Percentiles rank a stretch among this genome's conserved stretches.
Conservation (phyloP, 257 asterid species). For the Pogostemon cablin region DNA sequence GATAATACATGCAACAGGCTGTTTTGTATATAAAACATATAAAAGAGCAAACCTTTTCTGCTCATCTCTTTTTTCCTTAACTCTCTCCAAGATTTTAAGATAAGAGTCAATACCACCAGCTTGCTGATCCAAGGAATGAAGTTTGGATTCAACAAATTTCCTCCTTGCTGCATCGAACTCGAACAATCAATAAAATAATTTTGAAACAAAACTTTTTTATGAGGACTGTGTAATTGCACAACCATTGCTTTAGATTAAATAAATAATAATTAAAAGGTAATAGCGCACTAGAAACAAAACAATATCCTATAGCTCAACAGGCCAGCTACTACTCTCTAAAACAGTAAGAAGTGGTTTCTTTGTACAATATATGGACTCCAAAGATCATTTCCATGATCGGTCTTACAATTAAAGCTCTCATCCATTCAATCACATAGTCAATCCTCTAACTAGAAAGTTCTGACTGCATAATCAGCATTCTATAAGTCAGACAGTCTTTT, state of each 20-base stretch:
- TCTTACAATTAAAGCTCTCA: background rate
- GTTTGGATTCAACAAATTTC: slow-evolving; percentile 75
- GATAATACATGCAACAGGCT: slow-evolving; percentile 16
- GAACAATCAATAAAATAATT: slow-evolving; percentile 25
- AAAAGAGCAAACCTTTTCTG: slow-evolving; percentile 59
- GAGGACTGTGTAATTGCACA: slow-evolving; percentile 20
- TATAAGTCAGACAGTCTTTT: background rate
- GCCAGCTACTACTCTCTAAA: slow-evolving; percentile 13
- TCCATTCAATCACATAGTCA: slow-evolving; percentile 10
- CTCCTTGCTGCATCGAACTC: slow-evolving; percentile 66
- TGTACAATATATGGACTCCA: background rate
- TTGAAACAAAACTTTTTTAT: slow-evolving; percentile 10
- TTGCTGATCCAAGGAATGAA: slow-evolving; percentile 73
- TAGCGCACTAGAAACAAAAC: slow-evolving; percentile 1
- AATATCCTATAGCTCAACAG: slow-evolving; percentile 21
- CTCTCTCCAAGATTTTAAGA: slow-evolving; percentile 56
- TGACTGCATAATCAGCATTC: slow-evolving; percentile 7
- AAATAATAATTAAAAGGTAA: background rate
- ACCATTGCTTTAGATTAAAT: background rate
- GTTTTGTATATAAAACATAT: slow-evolving; percentile 4
- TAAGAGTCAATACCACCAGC: slow-evolving; percentile 67
- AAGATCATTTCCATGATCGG: background rate
- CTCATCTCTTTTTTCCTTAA: slow-evolving; percentile 65
- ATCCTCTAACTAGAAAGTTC: slow-evolving; percentile 20
- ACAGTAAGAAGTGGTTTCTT: slow-evolving; percentile 2